Conservation (phyloP, 2,329 filamentous ascomycete species). For the Ophiostoma montium region DNA sequence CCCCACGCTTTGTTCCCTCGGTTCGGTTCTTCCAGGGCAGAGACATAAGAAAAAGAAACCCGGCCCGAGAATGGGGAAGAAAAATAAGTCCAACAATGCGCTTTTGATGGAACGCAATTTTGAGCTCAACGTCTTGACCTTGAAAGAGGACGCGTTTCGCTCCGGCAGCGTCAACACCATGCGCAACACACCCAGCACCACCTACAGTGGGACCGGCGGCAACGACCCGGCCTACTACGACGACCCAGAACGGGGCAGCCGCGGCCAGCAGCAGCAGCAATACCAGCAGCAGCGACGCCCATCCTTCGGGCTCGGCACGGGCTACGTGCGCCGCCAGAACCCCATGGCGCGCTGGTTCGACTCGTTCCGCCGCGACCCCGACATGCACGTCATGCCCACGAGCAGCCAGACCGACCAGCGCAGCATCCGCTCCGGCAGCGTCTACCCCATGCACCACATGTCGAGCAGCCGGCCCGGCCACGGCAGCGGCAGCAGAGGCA, state of each 20-base stretch:
- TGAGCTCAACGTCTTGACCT: conserved; percentile 14
- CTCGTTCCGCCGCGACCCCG: conserved; percentile 49
- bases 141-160: conserved; percentile 14
- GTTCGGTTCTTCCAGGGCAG: neutral
- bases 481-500: neutral
- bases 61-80: conserved; percentile 8
- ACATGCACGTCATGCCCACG: conserved; percentile 32
- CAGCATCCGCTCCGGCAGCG: neutral
- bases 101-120: conserved; percentile 14
- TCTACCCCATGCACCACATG: conserved; percentile 7
- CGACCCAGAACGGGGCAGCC: conserved; percentile 8
- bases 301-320: conserved; percentile 11
- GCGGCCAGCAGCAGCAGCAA: too few relatives aligned
- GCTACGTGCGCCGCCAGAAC: conserved; percentile 3
- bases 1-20: too few relatives aligned
- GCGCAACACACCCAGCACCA: conserved; percentile 3
- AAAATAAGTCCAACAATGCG: neutral
- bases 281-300: conserved; percentile 5
- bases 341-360: conserved; percentile 32
- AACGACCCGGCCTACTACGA: conserved; percentile 11
- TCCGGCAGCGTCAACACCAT: conserved; percentile 11
- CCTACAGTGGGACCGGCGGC: neutral
- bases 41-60: too few relatives aligned
- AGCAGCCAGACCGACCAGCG: conserved; percentile 10
- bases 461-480: neutral